phyloP scores from a whole-genome alignment of 1,139 yeast genomes.

The Blastobotrys serpentis region DNA sequence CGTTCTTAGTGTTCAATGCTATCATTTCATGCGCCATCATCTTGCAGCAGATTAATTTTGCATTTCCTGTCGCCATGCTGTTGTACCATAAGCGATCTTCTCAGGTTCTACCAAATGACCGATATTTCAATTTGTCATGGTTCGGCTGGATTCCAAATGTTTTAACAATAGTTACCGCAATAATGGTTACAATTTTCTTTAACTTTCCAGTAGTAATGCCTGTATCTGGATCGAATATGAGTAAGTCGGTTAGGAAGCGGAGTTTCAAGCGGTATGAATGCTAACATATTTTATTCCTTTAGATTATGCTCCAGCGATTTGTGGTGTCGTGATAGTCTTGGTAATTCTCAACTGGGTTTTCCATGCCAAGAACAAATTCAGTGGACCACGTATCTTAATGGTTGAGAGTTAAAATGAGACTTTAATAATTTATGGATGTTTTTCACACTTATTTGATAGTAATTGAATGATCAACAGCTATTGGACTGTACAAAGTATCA shows the following conservation, averaged over 20 bases:
- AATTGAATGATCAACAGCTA: background rate
- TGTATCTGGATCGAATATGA: constrained; percentile 4
- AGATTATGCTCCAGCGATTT: constrained; percentile 9
- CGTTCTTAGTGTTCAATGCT: constrained; percentile 6
- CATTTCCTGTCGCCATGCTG: constrained; percentile 3
- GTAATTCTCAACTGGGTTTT: background rate
- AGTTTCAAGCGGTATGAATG: background rate
- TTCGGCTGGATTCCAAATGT: constrained; percentile 7
- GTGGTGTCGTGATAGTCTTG: constrained; percentile 3
- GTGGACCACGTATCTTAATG: constrained; percentile 1
- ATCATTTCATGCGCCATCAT: constrained; percentile 8
- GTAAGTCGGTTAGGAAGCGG: background rate
- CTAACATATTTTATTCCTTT: background rate
- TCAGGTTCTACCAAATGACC: background rate
- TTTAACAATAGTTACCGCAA: constrained; percentile 2
- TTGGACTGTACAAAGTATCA: too few species aligned
- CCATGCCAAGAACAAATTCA: background rate
- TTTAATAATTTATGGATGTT: background rate
- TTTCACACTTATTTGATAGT: background rate
- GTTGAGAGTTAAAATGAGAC: background rate
- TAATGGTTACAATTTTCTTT: constrained; percentile 4
- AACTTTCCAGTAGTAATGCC: constrained; percentile 8
- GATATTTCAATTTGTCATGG: constrained; percentile 3
- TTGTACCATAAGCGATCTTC: background rate
- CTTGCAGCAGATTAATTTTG: constrained; percentile 6